Base-by-base conservation (phyloP, 2,329 filamentous ascomycete species). In the Colletotrichum spaethianum region DNA sequence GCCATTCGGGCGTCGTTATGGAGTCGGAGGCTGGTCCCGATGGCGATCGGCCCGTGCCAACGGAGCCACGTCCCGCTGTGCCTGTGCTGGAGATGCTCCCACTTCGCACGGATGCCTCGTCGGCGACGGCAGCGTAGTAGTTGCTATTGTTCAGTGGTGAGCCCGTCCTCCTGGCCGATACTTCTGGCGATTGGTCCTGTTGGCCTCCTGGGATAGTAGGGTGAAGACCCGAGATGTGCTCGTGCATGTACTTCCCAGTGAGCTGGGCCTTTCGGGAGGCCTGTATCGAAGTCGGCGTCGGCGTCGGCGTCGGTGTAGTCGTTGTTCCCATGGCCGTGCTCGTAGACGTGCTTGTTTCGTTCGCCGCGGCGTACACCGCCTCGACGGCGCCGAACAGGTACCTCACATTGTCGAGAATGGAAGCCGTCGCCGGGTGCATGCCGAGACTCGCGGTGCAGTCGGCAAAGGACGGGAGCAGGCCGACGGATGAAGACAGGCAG, bases 381-480 rank as follows among this genome's bases (percentile, higher is more conserved):
- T 71, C 63, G n/a, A 88, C 82, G 3, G 82, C 77, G 16, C 80
- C 76, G n/a, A 88, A 79, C 1, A 89, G 78, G 28, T 83, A 83
- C 5, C 87, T 83, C 78, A 88, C 83, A 60, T 87, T 84, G 65
- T 89, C 87, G 3, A 89, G 82, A 63, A 89, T 86, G 18, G 83
- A 80, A 5, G 86, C 86, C 1, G 85, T 86, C 62, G 80, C 79
- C 1, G 80, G 79, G 62, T 87, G 84, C n/a, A 89, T 78, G n/a
- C 80, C 78, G 2, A 87, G 77, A 0, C 82, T 79, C 14, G 82
- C 80, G 33, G 80, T 80, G 26, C 82, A 86, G 40, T 81, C 81
- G 6, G 80, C 75, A 75, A 88, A 89, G 0, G 81, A 78, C 2
- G 82, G 81, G 72, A 84, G 82, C 5, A 81, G 78, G 1, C 82